Evolutionary conservation across 2,329 filamentous ascomycete species (phyloP), one percentile per base, ranked within the genome.

Genomic region (Trichocomaceae sp.): DNA sequence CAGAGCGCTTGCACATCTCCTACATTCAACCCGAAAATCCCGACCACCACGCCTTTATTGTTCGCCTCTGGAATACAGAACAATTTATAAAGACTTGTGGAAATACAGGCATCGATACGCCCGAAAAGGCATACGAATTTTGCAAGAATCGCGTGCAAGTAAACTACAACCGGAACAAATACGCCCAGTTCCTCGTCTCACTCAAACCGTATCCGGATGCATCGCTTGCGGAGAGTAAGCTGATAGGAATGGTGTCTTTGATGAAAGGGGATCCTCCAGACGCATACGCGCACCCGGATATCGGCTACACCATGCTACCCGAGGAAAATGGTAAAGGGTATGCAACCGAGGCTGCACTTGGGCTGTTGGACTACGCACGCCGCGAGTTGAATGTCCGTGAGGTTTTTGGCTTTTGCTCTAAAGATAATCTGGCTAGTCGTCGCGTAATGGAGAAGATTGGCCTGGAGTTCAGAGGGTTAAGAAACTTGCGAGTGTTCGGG

Each of bases 251-350:
- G 2, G 61, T 61, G 1, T 63, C 62, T 0, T 53, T 63, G 5
- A 55, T 60, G 49, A 59, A 60, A 26, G 57, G 62, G 1, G 42
- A 57, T 15, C 57, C 60, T 3, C 60, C 61, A 12, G 51, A 49
- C 9, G 62, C 59, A 3, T 63, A 63, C 39, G 5, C 26, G 12
- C 17, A 6, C 4, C 54, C 54, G 2, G 64, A 66, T 53, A 54
- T 67, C 20, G 63, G 64, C 17, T 66, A 58, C 53, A 54, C 60
- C 3, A 56, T 65, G 8, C 33, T 65, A 17, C 60, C 63, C 0
- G 59, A 63, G 22, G 55, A 62, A 22, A 62, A 55, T 50, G 60
- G 63, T 6, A 65, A 63, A 41, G 64, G 64, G 3, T 65, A 65
- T 52, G 64, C 61, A 15, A 59, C 64, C 7, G 64, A 65, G 35